A percentile compares a stretch with the other conserved stretches of the same genome.
Conservation (phyloP, 2,329 filamentous ascomycete species). For the Huntiella omanensis region DNA sequence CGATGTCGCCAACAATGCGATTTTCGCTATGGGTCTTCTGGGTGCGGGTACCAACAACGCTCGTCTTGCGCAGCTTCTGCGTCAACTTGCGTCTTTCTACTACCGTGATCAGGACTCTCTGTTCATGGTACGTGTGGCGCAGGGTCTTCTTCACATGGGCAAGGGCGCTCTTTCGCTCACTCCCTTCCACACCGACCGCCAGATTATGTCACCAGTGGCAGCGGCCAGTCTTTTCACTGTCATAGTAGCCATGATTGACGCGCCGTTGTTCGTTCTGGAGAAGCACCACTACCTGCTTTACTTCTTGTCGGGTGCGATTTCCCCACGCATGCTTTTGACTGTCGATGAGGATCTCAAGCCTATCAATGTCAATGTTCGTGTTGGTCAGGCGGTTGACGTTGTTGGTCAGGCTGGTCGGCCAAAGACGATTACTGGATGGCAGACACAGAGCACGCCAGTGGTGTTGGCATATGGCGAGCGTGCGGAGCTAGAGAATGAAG, state of each 20-base stretch:
- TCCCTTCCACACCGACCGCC: conserved; percentile 97
- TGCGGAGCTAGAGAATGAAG: conserved; percentile 91
- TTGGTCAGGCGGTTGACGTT: conserved; percentile 94
- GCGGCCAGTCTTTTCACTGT: conserved; percentile 79
- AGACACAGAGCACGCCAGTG: conserved; percentile 97
- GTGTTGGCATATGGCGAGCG: conserved; percentile 86
- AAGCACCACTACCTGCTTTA: conserved; percentile 83
- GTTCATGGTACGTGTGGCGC: conserved; percentile 98
- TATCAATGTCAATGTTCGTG: conserved; percentile 84
- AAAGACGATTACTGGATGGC: conserved; percentile 99
- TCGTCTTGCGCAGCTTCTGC: conserved; percentile 76
- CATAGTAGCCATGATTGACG: conserved; percentile 82
- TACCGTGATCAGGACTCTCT: conserved; percentile 88
- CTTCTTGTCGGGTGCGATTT: conserved; percentile 91
- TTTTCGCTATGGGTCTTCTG: conserved; percentile 95
- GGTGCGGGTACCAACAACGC: conserved; percentile 98
- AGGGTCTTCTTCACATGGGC: conserved; percentile 95
- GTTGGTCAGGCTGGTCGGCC: conserved; percentile 92
- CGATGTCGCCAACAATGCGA: conserved; percentile 93
- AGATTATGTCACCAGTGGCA: conserved; percentile 81
- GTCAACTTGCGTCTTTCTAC: conserved; percentile 95
- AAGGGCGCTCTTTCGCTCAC: conserved; percentile 92
- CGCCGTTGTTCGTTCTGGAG: conserved; percentile 60
- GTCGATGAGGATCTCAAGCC: conserved; percentile 89
- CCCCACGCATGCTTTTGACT: conserved; percentile 88